Conservation (phyloP, 768 basidiomycete genomes). For the Boletellus ananas region DNA sequence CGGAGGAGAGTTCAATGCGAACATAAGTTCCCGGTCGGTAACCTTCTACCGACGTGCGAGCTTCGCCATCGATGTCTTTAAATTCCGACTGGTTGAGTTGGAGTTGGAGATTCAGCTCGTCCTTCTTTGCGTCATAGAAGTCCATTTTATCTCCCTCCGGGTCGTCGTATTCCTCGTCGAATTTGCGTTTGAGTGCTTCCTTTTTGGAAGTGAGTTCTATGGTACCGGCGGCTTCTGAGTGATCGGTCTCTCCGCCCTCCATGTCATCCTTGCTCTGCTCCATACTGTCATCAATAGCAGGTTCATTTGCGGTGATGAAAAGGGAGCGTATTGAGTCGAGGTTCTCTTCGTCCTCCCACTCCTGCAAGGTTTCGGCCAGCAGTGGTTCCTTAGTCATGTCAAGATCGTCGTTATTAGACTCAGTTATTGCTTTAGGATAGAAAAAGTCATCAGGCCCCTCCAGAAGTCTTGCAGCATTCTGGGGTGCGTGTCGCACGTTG, state of each 20-base stretch:
- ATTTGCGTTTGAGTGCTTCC: constrained; percentile 87
- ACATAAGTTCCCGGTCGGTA: constrained; percentile 89
- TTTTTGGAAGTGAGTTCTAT: constrained; percentile 78
- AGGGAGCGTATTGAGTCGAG: constrained; percentile 82
- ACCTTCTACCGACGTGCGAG: constrained; percentile 84
- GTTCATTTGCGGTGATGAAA: constrained; percentile 79
- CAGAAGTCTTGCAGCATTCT: constrained; percentile 38
- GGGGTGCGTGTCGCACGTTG: constrained; percentile 49
- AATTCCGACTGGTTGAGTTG: constrained; percentile 85
- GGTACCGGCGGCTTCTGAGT: constrained; percentile 37
- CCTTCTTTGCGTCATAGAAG: constrained; percentile 91
- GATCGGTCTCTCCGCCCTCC: constrained; percentile 33
- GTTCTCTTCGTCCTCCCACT: constrained; percentile 83
- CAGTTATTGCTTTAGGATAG: constrained; percentile 43
- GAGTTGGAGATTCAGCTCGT: constrained; percentile 82
- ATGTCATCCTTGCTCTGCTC: constrained; percentile 39
- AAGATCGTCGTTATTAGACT: constrained; percentile 44
- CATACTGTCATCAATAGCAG: constrained; percentile 33
- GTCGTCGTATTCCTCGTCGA: constrained; percentile 96
- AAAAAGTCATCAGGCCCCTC: constrained; percentile 65
- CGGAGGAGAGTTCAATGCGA: constrained; percentile 78
- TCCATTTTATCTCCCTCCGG: constrained; percentile 74
- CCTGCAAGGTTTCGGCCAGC: constrained; percentile 49
- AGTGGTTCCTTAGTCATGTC: constrained; percentile 69
- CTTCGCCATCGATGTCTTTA: constrained; percentile 66